Evolutionary conservation across 495 filamentous ascomycete genomes (phyloP).

Genomic region (Ramalina intermedia): DNA sequence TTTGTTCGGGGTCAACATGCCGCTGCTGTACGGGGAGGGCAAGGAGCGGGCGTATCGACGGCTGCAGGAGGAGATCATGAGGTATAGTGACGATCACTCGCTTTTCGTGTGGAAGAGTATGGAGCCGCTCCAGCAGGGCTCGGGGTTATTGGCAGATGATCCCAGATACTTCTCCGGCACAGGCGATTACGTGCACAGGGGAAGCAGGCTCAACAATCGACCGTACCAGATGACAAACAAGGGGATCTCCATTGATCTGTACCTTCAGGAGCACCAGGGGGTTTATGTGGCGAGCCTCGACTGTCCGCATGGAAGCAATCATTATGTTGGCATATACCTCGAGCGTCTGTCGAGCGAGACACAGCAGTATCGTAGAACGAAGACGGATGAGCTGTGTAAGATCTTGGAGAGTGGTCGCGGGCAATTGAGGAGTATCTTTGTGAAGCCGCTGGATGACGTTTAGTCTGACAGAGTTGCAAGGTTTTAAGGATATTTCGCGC

Average conservation of each 20-base stretch:
- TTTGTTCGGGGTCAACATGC: conserved; percentile 11
- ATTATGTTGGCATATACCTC: too few species aligned
- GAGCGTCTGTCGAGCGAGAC: too few species aligned
- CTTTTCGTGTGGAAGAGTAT: not conserved
- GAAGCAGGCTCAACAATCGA: not conserved
- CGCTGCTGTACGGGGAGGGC: conserved; percentile 16
- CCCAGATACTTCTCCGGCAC: not conserved
- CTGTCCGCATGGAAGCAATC: too few species aligned
- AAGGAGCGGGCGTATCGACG: conserved; percentile 11
- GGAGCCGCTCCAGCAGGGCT: not conserved
- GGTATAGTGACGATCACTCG: conserved; percentile 10
- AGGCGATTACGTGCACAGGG: not conserved
- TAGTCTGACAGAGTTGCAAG: too few species aligned
- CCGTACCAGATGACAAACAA: conserved; percentile 2
- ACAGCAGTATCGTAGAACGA: too few species aligned
- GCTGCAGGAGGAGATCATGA: conserved; percentile 21
- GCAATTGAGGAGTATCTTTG: too few species aligned
- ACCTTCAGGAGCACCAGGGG: too few species aligned
- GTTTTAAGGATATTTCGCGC: too few species aligned
- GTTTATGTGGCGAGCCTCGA: too few species aligned
- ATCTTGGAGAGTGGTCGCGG: too few species aligned
- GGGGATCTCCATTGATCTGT: not conserved
- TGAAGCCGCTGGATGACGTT: too few species aligned
- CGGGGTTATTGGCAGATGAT: not conserved
- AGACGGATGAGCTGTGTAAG: too few species aligned